Base-by-base conservation (phyloP, 2,329 filamentous ascomycete genomes). In the Thermomyces lanuginosus region DNA sequence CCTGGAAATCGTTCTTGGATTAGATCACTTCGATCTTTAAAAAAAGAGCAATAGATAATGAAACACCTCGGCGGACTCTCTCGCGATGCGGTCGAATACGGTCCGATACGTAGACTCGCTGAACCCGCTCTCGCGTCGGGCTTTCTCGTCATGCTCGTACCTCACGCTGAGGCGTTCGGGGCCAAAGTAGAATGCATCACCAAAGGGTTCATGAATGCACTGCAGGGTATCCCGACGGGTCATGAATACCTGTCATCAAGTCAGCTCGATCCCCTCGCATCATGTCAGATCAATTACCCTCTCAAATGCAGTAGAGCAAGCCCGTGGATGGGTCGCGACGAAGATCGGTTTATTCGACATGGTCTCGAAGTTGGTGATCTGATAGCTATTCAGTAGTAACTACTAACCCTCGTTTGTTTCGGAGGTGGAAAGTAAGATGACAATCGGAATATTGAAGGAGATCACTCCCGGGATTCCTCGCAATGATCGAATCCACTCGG, bases 241-340 rank as follows among this genome's bases (percentile, higher is more conserved):
- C 86, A 95, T 93, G 55, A 98, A 95, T 38, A 95, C 84, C 80
- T 89, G 40, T 9, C 15, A 26, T 15, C 13, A 16, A 23, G 28
- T 30, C 19, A 28, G 36, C 19, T 32, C 25, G 23, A 34, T 30
- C 4, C 28, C n/a, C 18, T 13, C 3, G 16, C 16, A 16, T 11
- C 10, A 7, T 19, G 12, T 23, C 22, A 16, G 15, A 26, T 12
- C 58, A 66, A 47, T 7, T 64, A 91, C 86, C 55, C 86, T 68
- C 63, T 98, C 89, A 60, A 95, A 98, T 16, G 89, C 89, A 25
- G 89, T 95, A 31, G 84, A 93, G 62, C 84, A 93, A 38, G 86
- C 82, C 55, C 89, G 69, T 18, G 89, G 89, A 56, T 95, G 86
- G 43, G 89, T 95, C 31, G 76, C 82, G 45, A 89, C 74, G 52